phyloP scores from a whole-genome alignment of 257 asterid species.

The Osmanthus fragrans region DNA sequence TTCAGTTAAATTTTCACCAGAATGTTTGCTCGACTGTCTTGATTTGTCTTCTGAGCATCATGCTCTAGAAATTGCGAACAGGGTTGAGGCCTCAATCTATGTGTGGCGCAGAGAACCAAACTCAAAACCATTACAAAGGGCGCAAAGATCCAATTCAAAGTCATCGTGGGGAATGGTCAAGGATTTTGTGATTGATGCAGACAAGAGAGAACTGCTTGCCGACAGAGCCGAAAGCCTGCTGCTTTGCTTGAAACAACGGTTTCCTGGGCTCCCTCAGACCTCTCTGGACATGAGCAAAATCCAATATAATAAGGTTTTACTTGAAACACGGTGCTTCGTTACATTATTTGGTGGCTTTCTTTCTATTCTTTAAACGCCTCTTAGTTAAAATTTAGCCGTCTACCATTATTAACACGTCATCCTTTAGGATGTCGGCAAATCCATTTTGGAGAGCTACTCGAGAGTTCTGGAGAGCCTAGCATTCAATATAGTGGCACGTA shows the following conservation, averaged over 20 bases:
- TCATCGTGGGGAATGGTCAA: constrained; percentile 82
- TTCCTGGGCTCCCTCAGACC: constrained; percentile 87
- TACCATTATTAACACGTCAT: neutral
- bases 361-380: neutral
- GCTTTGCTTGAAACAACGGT: constrained; percentile 58
- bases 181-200: constrained; percentile 65
- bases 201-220: constrained; percentile 58
- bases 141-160: constrained; percentile 51
- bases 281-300: constrained; percentile 75
- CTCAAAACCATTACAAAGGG: constrained; percentile 41
- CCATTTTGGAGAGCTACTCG: constrained; percentile 79
- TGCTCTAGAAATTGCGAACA: constrained; percentile 71
- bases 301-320: constrained; percentile 69
- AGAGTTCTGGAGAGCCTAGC: constrained; percentile 85
- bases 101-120: constrained; percentile 51
- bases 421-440: constrained; percentile 75
- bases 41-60: constrained; percentile 78
- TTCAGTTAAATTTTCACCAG: constrained; percentile 68
- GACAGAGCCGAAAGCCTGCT: constrained; percentile 74
- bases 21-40: constrained; percentile 73
- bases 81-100: constrained; percentile 65
- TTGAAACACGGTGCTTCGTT: neutral
- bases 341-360: neutral
- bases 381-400: neutral
- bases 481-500: constrained; percentile 69